A percentile compares a stretch with the other conserved stretches of the same genome.
Evolutionary conservation across 345 rosid species (phyloP).

Genomic region (Excoecaria agallocha): DNA sequence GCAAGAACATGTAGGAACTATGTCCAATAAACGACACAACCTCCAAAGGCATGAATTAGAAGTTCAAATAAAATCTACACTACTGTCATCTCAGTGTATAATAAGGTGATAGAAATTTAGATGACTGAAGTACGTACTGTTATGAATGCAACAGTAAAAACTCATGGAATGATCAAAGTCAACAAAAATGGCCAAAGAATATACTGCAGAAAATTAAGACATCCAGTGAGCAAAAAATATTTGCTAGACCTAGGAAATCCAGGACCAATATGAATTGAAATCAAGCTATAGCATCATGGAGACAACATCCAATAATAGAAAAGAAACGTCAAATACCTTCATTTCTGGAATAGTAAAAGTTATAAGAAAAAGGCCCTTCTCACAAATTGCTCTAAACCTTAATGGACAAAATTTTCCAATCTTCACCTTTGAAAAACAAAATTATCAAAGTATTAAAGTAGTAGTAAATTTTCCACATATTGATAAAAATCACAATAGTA

Average conservation of each 20-base stretch:
- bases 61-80: neutral
- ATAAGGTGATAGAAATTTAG: constrained; percentile 4
- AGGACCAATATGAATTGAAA: neutral
- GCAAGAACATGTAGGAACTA: neutral
- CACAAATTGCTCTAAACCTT: constrained; percentile 76
- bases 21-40: neutral
- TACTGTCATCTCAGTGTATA: neutral
- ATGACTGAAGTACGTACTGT: constrained; percentile 46
- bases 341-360: constrained; percentile 94
- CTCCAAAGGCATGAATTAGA: neutral
- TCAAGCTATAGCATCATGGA: constrained; percentile 4
- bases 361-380: constrained; percentile 90
- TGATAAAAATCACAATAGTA: neutral
- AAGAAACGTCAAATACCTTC: constrained; percentile 53
- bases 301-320: constrained; percentile 7
- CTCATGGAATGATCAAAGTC: constrained; percentile 75
- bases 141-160: constrained; percentile 71
- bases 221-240: neutral
- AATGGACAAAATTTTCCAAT: constrained; percentile 48
- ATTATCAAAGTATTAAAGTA: neutral
- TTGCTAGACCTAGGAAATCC: neutral
- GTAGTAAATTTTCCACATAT: neutral
- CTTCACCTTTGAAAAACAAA: constrained; percentile 46
- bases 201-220: constrained; percentile 51
- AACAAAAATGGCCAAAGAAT: constrained; percentile 94